Evolutionary conservation across 2,329 filamentous ascomycete genomes (phyloP).

Genomic region (Xylariaceae sp.): DNA sequence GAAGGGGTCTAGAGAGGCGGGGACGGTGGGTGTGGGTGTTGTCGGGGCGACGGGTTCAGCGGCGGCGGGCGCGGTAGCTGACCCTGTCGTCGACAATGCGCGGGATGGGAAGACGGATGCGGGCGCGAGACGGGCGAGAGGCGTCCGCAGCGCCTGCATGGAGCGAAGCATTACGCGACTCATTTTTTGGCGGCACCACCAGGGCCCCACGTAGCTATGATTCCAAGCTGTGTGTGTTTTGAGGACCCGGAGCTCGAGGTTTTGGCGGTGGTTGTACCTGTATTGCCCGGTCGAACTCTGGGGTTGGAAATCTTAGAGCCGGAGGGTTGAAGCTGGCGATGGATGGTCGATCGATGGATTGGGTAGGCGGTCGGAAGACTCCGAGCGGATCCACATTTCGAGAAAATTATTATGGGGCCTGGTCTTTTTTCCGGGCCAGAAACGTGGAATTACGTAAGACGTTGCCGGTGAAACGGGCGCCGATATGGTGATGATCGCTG

Average conservation of each 20-base stretch:
- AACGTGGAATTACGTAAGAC: neutral
- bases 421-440: neutral
- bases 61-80: slow-evolving; percentile 26
- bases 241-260: neutral
- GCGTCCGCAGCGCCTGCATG: slow-evolving; percentile 53
- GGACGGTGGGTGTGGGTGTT: slow-evolving; percentile 23
- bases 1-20: slow-evolving; percentile 8
- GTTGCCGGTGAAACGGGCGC: neutral
- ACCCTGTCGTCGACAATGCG: slow-evolving; percentile 32
- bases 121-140: slow-evolving; percentile 42
- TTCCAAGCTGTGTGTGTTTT: neutral
- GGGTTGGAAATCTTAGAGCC: neutral
- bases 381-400: neutral
- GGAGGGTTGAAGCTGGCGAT: neutral
- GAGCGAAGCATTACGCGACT: slow-evolving; percentile 59
- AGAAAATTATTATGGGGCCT: neutral
- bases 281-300: neutral
- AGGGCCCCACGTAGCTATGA: neutral
- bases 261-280: neutral
- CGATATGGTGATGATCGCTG: neutral
- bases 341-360: neutral
- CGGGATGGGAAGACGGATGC: slow-evolving; percentile 48
- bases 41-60: slow-evolving; percentile 27
- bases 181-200: slow-evolving; percentile 35
- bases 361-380: neutral